Conservation (phyloP, 345 rosid genomes). For the Camelina sativa region DNA sequence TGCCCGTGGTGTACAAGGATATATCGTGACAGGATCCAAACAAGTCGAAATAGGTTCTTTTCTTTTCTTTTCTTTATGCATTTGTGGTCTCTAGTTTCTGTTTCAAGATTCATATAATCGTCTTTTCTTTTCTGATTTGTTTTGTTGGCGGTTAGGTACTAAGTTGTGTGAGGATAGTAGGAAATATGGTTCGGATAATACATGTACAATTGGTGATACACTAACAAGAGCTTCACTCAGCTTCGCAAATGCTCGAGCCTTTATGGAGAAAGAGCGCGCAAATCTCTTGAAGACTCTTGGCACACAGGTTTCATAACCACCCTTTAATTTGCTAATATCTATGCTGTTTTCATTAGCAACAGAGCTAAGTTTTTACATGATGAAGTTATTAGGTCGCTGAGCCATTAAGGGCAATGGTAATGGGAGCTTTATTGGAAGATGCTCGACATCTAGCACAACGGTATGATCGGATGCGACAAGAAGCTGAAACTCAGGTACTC, state of each 20-base stretch:
- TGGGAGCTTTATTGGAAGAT: slow-evolving; percentile 94
- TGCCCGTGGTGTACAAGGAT: slow-evolving; percentile 94
- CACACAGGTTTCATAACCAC: slow-evolving; percentile 66
- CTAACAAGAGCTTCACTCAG: slow-evolving; percentile 73
- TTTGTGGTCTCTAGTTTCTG: not conserved
- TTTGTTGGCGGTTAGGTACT: slow-evolving; percentile 54
- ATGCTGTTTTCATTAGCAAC: not conserved
- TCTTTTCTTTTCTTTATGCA: not conserved
- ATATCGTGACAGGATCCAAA: slow-evolving; percentile 80
- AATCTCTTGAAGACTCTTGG: slow-evolving; percentile 81
- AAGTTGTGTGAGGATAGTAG: slow-evolving; percentile 86
- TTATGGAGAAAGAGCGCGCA: slow-evolving; percentile 89
- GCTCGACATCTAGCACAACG: slow-evolving; percentile 97
- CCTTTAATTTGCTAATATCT: not conserved
- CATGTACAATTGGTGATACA: slow-evolving; percentile 85
- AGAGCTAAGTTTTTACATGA: slow-evolving; percentile 33
- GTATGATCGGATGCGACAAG: slow-evolving; percentile 93
- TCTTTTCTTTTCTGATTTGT: slow-evolving; percentile 15
- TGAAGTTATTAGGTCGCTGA: slow-evolving; percentile 76
- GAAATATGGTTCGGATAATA: slow-evolving; percentile 84
- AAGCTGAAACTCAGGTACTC: slow-evolving; percentile 91
- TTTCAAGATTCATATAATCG: not conserved
- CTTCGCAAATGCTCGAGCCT: slow-evolving; percentile 73
- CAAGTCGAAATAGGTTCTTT: slow-evolving; percentile 87
- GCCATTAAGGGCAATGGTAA: slow-evolving; percentile 92